Evolutionary conservation across 2,329 filamentous ascomycete genomes (phyloP).

Genomic region (Xylaria sp.): DNA sequence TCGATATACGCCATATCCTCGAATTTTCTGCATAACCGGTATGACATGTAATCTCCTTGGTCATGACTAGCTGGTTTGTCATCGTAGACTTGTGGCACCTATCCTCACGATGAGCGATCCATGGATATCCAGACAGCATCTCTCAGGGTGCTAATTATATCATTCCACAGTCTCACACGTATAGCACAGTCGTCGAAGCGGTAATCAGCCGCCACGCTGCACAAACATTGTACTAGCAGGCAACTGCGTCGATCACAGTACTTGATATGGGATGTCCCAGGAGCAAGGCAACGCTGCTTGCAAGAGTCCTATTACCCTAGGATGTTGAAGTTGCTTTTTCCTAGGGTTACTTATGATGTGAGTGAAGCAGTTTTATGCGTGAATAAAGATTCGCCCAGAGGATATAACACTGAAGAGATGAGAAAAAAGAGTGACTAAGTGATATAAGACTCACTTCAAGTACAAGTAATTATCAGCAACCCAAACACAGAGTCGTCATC

Average conservation of each 20-base stretch:
- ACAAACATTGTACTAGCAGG: background rate
- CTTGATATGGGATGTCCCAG: background rate
- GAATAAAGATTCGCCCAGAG: background rate
- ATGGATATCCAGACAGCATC: background rate
- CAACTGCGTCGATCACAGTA: background rate
- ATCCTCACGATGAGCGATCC: background rate
- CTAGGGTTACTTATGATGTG: background rate
- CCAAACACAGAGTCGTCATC: background rate
- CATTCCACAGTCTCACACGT: background rate
- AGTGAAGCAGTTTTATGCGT: background rate
- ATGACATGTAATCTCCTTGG: slow-evolving; percentile 27
- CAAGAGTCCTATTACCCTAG: background rate
- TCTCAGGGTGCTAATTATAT: background rate
- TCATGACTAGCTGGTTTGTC: slow-evolving; percentile 23
- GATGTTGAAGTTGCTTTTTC: background rate
- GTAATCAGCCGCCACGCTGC: slow-evolving; percentile 3
- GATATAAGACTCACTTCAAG: background rate
- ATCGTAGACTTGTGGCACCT: slow-evolving; percentile 8
- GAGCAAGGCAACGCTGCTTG: background rate
- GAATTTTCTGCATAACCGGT: slow-evolving; percentile 27
- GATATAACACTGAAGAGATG: background rate
- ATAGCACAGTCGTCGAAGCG: background rate
- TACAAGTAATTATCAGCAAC: background rate
- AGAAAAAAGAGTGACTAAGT: background rate
- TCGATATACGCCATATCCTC: slow-evolving; percentile 17